Base-by-base conservation (phyloP, 2,329 filamentous ascomycete species). In the Pestalotiopsis sp. region DNA sequence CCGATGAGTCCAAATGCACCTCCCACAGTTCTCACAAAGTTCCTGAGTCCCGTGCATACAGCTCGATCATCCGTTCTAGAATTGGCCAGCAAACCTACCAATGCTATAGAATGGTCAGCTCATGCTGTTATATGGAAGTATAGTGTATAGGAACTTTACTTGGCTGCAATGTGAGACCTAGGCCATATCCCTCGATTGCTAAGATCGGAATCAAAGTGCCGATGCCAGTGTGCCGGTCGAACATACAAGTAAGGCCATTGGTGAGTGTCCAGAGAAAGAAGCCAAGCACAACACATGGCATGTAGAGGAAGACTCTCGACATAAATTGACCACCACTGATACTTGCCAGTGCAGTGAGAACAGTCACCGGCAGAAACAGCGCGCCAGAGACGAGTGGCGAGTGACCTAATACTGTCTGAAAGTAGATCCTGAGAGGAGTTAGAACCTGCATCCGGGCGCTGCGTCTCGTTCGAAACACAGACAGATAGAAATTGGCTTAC, bases 1-100 rank as follows among this genome's bases (percentile, higher is more conserved):
- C 64, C 64, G 7, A 27, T 59, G 23, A 23, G 31, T 2, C 64
- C 27, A 59, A 23, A n/a, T 4, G 64, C 45, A 4, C 64, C 64
- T 31, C 64, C 64, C 2, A 66, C 20, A n/a, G 14, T 23, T 13
- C 64, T n/a, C 17, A 67, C 6, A 14, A 67, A 67, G 25, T 67
- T 67, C 0, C 65, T 2, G 1, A 67, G 56, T 13, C 56, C 57
- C 4, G 65, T 67, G 4, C n/a, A 49, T 0, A 67, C 65, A 6
- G 56, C 65, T 41, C 65, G 52, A 9, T 67, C 65, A 14, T 52
- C 38, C 17, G 17, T 45, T 14, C 49, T 41, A 4, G 65, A 41
- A 14, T n/a, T 27, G 31, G 65, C 65, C 4, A 67, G 31, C 1
- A 67, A 4, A 3, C 65, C 65, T 12, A 67, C 39, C 5, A 67